Base-by-base conservation (phyloP, 73 alveolate species). In the Paramecium biaurelia region DNA sequence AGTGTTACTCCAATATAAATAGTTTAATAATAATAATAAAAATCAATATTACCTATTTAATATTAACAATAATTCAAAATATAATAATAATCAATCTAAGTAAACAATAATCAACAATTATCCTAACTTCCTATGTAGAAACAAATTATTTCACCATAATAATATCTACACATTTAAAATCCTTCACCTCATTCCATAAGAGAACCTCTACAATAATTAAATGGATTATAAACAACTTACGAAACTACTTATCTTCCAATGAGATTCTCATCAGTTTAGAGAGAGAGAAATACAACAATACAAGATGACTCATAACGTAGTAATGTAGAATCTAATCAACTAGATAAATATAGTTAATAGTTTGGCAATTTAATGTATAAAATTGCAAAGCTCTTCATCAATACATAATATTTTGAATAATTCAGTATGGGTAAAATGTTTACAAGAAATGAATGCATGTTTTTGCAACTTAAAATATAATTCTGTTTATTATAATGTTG, bases 401-500 rank as follows among this genome's bases (percentile, higher is more conserved):
- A 74, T 37, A 41, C 87, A 3, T 18, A 11, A 32, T 37, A 41
- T 74, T 74, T 74, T 74, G 87, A 74, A 5, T 21, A 28, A 37
- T 34, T 1, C 15, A 37, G 57, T 37, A 15, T 28, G 15, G 45
- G 45, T 74, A 34, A 37, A 74, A 10, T 74, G 32, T 34, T 4
- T 37, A 37, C 87, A 74, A 34, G 20, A 37, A 21, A 34, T 4
- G 87, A 74, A 37, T 34, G 57, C 38, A 37, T 74, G 57, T 34
- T 41, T 23, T 10, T 74, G 6, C n/a, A 74, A 41, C 34, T 37
- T 3, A 74, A 74, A 74, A 37, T 74, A 9, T 20, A 74, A 37
- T 74, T 34, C 45, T 74, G 87, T 74, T 7, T 74, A 11, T 74
- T 74, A 20, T 23, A 74, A 37, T n/a, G 67, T 41, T 74, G 87